Evolutionary conservation across 208 protist species (phyloP).

Genomic region (Hexamita inflata): DNA sequence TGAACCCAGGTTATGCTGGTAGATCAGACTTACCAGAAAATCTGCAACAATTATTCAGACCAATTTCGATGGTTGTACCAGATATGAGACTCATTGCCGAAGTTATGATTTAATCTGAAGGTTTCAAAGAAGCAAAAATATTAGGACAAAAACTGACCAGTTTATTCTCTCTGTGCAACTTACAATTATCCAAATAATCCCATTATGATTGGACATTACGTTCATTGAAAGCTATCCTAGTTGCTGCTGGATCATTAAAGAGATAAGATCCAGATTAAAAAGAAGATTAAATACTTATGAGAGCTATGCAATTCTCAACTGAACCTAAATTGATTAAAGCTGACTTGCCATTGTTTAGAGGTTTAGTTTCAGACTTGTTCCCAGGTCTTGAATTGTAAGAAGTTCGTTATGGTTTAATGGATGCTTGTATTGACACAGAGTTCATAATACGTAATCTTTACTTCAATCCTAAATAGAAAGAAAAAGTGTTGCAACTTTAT

Average conservation of each 20-base stretch:
- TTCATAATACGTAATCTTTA: constrained; percentile 58
- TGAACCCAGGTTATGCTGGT: constrained; percentile 92
- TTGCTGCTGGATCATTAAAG: constrained; percentile 76
- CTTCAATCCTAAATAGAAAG: constrained; percentile 28
- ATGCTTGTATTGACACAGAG: constrained; percentile 58
- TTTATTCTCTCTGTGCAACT: constrained; percentile 77
- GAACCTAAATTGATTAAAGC: constrained; percentile 83
- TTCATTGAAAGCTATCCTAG: constrained; percentile 83
- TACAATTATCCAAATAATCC: constrained; percentile 72
- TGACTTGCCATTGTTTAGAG: constrained; percentile 77
- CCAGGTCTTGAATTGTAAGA: constrained; percentile 64
- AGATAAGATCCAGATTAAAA: constrained; percentile 64
- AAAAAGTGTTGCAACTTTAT: constrained; percentile 78
- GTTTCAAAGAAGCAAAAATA: constrained; percentile 61
- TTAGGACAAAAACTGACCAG: constrained; percentile 73
- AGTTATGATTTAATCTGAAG: constrained; percentile 88
- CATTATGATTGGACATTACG: constrained; percentile 89
- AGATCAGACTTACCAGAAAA: constrained; percentile 86
- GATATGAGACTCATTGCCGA: constrained; percentile 82
- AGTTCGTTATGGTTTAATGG: constrained; percentile 60
- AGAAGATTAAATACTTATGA: constrained; percentile 78
- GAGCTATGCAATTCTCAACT: constrained; percentile 84
- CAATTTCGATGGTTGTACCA: constrained; percentile 86
- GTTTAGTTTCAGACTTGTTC: constrained; percentile 82
- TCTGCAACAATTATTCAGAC: constrained; percentile 82